Base-by-base conservation (phyloP, 768 basidiomycete species). In the Tulasnella sp. region DNA sequence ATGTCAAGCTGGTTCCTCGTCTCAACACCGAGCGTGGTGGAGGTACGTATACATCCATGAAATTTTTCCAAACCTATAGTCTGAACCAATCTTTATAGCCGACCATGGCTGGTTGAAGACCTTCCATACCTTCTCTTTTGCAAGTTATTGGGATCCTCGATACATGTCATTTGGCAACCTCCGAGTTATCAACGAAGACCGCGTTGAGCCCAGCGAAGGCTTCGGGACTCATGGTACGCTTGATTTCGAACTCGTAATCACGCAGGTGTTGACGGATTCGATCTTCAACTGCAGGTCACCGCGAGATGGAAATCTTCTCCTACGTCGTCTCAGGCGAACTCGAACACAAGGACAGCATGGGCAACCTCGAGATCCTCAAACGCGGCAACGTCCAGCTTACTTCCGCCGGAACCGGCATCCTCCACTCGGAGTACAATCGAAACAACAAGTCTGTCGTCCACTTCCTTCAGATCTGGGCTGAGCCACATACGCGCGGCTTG, bases 181-280 rank as follows among this genome's bases (percentile, higher is more conserved):
- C 0, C 89, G 96, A 11, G 93, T 98, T 46, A 91, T 98, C 84
- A 98, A 98, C 85, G 96, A 98, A 84, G 94, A 95, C 81, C 91
- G 94, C 23, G 93, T 96, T 48, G 88, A 87, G 4, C 85, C 92
- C 7, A 82, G 84, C 23, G 91, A 89, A 18, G 97, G 97, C 0
- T 98, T 98, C 80, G 95, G 93, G 2, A 92, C 91, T 0, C 94
- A 96, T 84, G 87, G 77, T 77, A 75, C n/a, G 75, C 39, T 29
- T 3, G 23, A 23, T 6, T 15, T 67, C 0, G n/a, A 57, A 18
- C 70, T 10, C 29, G 40, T 6, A 13, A 37, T 20, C 16, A 6
- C 15, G 1, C 39, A 37, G 10, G 9, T 40, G 39, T 57, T 67
- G 51, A 51, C 55, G 9, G 9, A 72, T 1, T 37, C n/a, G 44